Evolutionary conservation across 352 stramenopile genomes (phyloP), one percentile per base, ranked within the genome.

Genomic region (Saprolegnia parasitica): DNA sequence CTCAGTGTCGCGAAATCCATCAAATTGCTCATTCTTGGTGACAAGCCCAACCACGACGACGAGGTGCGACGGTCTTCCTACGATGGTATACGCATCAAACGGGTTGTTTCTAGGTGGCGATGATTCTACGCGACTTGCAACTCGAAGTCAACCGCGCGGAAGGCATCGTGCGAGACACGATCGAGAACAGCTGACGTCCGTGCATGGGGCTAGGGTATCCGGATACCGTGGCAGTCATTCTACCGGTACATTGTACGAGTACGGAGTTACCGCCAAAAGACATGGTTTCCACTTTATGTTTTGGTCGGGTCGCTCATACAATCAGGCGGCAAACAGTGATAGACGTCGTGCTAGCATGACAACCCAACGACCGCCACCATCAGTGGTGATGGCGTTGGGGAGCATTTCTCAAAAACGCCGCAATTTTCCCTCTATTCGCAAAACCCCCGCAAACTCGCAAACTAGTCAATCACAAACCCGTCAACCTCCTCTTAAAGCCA

Each of bases 1-100:
- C 10, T 39, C 4, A 47, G 29, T 8, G 9, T 70, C 10, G 46
- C 32, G 11, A 32, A 24, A 20, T 46, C 63, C 20, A 70, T 70
- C n/a, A 70, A 60, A 47, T 21, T 61, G 16, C 24, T 70, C 13
- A 52, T 70, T 13, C 62, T 70, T 47, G 63, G 63, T 15, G 26
- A 70, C n/a, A 40, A 45, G 4, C 32, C 15, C 9, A 70, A 50
- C 49, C 23, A 57, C 45, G 63, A 70, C 46, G 63, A 52, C 8
- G 63, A 70, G 47, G 63, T 70, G 52, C 13, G 24, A 13, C n/a
- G 3, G 32, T 39, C 13, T 10, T 39, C 18, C 11, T 16, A 56
- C 21, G n/a, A 0, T 4, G n/a, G 21, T 21, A 24, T 24, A 50
- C 24, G 20, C 5, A 45, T 6, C 21, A 29, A 2, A 35, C 29